A percentile compares a stretch with the other conserved stretches of the same genome.
Conservation (phyloP, 2,329 filamentous ascomycete species). For the Fusarium redolens region DNA sequence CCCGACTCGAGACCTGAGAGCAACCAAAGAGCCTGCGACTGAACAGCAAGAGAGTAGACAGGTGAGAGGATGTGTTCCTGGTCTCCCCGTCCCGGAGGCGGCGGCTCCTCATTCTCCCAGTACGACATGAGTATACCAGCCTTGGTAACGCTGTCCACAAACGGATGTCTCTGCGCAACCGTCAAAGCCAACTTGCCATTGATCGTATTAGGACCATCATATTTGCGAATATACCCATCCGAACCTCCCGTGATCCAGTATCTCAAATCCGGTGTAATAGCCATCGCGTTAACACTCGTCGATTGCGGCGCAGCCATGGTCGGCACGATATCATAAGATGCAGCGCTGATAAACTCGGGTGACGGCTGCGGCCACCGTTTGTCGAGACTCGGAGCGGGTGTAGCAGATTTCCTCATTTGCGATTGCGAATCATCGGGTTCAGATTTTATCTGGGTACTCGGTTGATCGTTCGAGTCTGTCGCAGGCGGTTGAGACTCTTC, state of each 20-base stretch:
- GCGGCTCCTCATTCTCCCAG: conserved; percentile 95
- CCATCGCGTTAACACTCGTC: conserved; percentile 93
- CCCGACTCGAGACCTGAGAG: conserved; percentile 91
- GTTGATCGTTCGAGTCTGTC: conserved; percentile 47
- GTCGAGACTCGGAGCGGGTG: conserved; percentile 41
- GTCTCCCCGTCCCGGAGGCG: conserved; percentile 55
- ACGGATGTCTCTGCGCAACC: conserved; percentile 94
- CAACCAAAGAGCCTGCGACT: conserved; percentile 91
- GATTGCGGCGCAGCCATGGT: conserved; percentile 97
- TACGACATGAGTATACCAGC: conserved; percentile 94
- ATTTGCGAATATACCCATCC: conserved; percentile 96
- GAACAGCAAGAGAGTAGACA: conserved; percentile 92
- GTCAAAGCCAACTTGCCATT: conserved; percentile 95
- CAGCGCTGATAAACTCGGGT: conserved; percentile 81
- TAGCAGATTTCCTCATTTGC: conserved; percentile 44
- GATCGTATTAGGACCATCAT: conserved; percentile 93
- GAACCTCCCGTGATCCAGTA: conserved; percentile 95
- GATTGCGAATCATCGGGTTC: conserved; percentile 36
- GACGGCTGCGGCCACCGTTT: conserved; percentile 70
- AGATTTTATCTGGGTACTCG: conserved; percentile 52
- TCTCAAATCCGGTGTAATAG: conserved; percentile 91
- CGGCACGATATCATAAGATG: conserved; percentile 92
- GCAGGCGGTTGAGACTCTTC: conserved; percentile 45
- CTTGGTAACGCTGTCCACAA: conserved; percentile 97
- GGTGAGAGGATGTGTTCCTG: conserved; percentile 80